Conservation (phyloP, 345 rosid species). For the Brassica juncea region DNA sequence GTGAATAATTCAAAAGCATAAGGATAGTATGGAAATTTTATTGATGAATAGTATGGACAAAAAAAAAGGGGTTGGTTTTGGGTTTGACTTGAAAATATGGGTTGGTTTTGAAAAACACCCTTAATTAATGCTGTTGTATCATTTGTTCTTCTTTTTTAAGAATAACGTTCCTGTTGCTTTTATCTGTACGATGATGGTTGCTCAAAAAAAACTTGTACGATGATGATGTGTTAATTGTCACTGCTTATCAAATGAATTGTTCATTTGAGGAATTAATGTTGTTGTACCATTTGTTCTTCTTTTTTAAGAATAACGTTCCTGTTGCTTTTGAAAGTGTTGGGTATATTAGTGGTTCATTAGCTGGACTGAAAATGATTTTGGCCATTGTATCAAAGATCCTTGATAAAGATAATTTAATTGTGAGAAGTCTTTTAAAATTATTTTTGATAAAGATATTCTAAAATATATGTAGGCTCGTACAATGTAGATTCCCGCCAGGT, state of each 20-base stretch:
- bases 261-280: background rate
- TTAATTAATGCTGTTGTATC: too few relatives aligned
- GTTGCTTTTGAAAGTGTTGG: background rate
- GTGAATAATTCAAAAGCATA: too few relatives aligned
- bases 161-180: background rate
- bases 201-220: too few relatives aligned
- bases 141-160: too few relatives aligned
- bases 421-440: background rate
- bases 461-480: background rate
- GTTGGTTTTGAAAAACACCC: too few relatives aligned
- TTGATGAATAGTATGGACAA: too few relatives aligned
- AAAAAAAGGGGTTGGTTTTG: too few relatives aligned
- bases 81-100: too few relatives aligned
- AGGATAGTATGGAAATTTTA: too few relatives aligned
- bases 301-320: background rate
- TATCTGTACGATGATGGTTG: background rate
- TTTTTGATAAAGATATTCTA: background rate
- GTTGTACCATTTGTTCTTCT: conserved; percentile 18
- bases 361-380: background rate
- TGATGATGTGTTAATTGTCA: background rate
- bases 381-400: background rate
- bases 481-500: background rate
- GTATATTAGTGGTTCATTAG: background rate
- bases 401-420: background rate
- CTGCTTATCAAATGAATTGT: background rate